Evolutionary conservation across 306 rosid genomes (phyloP).

Genomic region (Malus domestica): ASM211411v1 NC_041805.1:26143501-26144000

Average conservation of each 20-base stretch:
- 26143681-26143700: slow-evolving; percentile 35
- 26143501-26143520: slow-evolving; percentile 78
- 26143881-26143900: not conserved
- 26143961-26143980: not conserved
- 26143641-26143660: slow-evolving; percentile 22
- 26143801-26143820: not conserved
- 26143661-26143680: slow-evolving; percentile 28
- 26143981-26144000: too few species aligned
- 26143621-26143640: slow-evolving; percentile 1
- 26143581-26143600: slow-evolving; percentile 25
- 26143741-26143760: not conserved
- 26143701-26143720: slow-evolving; percentile 37
- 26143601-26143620: slow-evolving; percentile 17
- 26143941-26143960: not conserved
- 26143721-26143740: slow-evolving; percentile 26
- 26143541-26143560: slow-evolving; percentile 58
- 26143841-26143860: not conserved
- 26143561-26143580: slow-evolving; percentile 48
- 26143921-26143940: not conserved
- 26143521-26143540: slow-evolving; percentile 72
- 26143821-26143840: not conserved
- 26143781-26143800: not conserved
- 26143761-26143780: not conserved
- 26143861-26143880: not conserved
- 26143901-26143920: not conserved